A percentile compares a stretch with the other conserved stretches of the same genome.
Conservation (phyloP, 2,329 filamentous ascomycete species). For the Fusarium oxysporum region DNA sequence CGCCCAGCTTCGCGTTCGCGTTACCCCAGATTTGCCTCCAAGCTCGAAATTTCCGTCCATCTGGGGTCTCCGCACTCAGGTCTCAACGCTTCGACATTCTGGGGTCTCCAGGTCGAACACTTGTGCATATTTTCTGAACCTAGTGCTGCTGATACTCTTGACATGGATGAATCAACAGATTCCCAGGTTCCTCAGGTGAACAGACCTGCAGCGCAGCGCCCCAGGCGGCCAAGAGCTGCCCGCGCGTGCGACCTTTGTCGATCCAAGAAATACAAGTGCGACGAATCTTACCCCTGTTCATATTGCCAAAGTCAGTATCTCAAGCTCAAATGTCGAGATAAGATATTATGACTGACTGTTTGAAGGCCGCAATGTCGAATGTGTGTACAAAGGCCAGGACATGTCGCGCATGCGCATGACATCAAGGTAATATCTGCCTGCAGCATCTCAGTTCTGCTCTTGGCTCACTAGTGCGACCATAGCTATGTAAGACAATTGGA, state of each 20-base stretch:
- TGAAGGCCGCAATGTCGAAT: not conserved
- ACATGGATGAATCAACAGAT: not conserved
- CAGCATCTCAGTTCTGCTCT: too few species aligned
- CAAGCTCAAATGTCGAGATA: too few species aligned
- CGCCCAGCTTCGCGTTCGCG: not conserved
- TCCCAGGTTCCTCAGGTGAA: fast-evolving
- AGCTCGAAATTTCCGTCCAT: not conserved
- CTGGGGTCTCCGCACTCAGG: not conserved
- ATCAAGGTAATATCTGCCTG: not conserved
- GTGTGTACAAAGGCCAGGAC: not conserved
- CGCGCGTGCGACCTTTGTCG: not conserved
- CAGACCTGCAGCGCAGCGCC: not conserved
- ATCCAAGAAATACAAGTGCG: not conserved
- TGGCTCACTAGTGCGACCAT: not conserved
- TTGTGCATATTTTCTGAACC: not conserved
- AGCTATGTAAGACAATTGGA: not conserved
- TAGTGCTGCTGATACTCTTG: not conserved
- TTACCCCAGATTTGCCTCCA: not conserved
- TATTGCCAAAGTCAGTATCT: not conserved
- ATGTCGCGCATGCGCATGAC: slow-evolving; percentile 1
- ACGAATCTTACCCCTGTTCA: not conserved
- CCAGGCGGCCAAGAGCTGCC: not conserved
- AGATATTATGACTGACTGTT: not conserved
- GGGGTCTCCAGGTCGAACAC: not conserved
- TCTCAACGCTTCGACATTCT: not conserved